These are phyloP conservation scores for Hebeloma cylindrosporum DNA, from an alignment of 768 basidiomycete species.

Conservation along the genomic window DNA sequence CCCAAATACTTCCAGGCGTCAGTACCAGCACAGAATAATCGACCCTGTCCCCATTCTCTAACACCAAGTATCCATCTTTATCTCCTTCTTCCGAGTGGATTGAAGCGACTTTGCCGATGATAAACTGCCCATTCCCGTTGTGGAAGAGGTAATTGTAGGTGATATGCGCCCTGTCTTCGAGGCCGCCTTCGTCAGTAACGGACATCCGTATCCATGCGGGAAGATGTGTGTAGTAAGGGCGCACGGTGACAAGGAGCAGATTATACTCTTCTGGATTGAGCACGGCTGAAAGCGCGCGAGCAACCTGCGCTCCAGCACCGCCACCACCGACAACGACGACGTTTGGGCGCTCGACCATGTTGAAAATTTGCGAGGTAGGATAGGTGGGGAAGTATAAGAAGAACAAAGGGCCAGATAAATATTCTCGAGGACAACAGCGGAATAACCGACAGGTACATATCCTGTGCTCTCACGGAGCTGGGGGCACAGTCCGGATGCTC, in stretches of 20 bases:
- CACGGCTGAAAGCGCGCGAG: slow-evolving; percentile 44
- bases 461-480: no score
- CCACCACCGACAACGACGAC: slow-evolving; percentile 49
- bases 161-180: slow-evolving; percentile 47
- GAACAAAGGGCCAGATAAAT: no score
- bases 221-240: slow-evolving; percentile 51
- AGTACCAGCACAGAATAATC: slow-evolving; percentile 58
- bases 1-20: slow-evolving; percentile 57
- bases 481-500: no score
- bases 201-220: slow-evolving; percentile 53
- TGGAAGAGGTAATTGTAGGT: slow-evolving; percentile 51
- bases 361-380: no score
- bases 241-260: slow-evolving; percentile 54
- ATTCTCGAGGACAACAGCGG: no score
- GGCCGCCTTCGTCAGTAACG: slow-evolving; percentile 42
- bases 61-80: slow-evolving; percentile 36
- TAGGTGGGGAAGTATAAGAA: no score
- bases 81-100: slow-evolving; percentile 27
- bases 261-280: slow-evolving; percentile 49
- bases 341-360: slow-evolving; percentile 18
- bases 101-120: slow-evolving; percentile 39
- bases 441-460: no score
- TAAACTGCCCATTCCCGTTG: slow-evolving; percentile 45
- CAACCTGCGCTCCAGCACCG: slow-evolving; percentile 46
- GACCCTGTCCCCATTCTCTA: slow-evolving; percentile 50